Evolutionary conservation across 2,329 filamentous ascomycete species (phyloP).

Genomic region (Trichoderma guizhouense): DNA sequence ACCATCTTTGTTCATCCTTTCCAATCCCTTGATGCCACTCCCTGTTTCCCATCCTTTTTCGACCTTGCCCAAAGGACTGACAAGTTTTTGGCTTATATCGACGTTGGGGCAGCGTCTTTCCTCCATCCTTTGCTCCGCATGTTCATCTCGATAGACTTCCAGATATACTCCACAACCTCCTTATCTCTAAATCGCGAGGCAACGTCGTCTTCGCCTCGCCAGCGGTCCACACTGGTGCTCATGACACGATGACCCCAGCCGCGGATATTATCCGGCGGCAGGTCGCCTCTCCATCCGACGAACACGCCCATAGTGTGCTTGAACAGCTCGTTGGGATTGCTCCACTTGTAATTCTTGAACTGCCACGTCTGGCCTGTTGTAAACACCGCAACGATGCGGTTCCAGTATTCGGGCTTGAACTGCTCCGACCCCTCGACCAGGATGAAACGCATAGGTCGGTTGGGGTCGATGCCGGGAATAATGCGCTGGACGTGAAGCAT

Average conservation of each 20-base stretch:
- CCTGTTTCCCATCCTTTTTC: background rate
- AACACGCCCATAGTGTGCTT: slow-evolving; percentile 82
- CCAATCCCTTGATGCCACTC: background rate
- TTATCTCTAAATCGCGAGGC: slow-evolving; percentile 75
- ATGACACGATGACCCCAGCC: slow-evolving; percentile 84
- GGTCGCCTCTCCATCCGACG: slow-evolving; percentile 86
- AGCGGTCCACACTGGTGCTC: slow-evolving; percentile 79
- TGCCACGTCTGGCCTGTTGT: slow-evolving; percentile 98
- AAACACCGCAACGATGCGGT: slow-evolving; percentile 90
- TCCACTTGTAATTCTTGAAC: slow-evolving; percentile 98
- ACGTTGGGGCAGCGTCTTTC: slow-evolving; percentile 62
- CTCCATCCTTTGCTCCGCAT: slow-evolving; percentile 86
- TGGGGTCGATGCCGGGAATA: slow-evolving; percentile 67
- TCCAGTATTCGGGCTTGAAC: slow-evolving; percentile 98
- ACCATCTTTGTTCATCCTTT: background rate
- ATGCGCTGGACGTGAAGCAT: slow-evolving; percentile 82
- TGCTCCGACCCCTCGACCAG: slow-evolving; percentile 89
- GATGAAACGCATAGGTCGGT: slow-evolving; percentile 83
- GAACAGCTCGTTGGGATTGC: slow-evolving; percentile 83
- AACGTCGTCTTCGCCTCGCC: slow-evolving; percentile 57
- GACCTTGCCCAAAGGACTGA: background rate
- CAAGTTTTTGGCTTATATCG: slow-evolving; percentile 32
- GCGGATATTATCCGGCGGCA: slow-evolving; percentile 71
- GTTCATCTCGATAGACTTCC: slow-evolving; percentile 81
- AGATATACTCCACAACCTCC: slow-evolving; percentile 89